Base-by-base conservation (phyloP, 768 basidiomycete genomes). In the Leccinum aurantiacum region DNA sequence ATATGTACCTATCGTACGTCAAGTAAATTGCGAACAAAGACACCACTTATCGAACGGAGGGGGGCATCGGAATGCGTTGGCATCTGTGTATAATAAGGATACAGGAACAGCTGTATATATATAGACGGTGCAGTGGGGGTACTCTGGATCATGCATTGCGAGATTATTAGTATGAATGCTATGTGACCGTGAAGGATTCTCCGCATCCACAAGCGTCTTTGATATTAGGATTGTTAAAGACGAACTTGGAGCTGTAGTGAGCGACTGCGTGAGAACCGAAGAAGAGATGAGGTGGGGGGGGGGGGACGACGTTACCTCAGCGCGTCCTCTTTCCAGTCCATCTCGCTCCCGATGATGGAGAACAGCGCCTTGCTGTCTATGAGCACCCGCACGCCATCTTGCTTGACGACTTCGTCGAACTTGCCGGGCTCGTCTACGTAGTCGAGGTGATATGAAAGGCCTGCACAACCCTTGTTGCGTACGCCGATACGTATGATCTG, bases 301-400 rank as follows among this genome's bases (percentile, higher is more conserved):
- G 19, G 25, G 33, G 31, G 1, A 35, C 17, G 41, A 17, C 19
- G 5, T 56, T 60, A 91, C 90, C 93, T 95, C 47, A 99, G 77
- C 33, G 86, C 75, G 72, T 96, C 94, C 77, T 98, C 97, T 60
- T 86, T 82, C 97, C 97, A 99, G 71, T 96, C 94, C 97, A 99
- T 99, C 81, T 92, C 91, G 74, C 93, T 96, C 53, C 97, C 97
- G 61, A 99, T 97, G 66, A 99, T 97, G 60, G 91, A 94, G 73
- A 99, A 98, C 63, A 99, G 76, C 25, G 97, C 97, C 75, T 95
- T 98, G 71, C 88, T 90, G 78, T 99, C 97, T 72, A 98, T 94
- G 62, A 98, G 79, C 49, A 99, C 96, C 64, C 81, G 84, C 25
- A 97, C 93, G 2, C 91, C 96, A 64, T 98, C 95, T 76, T 98